Evolutionary conservation across 768 basidiomycete genomes (phyloP).

Genomic region (Mycena polygramma): DNA sequence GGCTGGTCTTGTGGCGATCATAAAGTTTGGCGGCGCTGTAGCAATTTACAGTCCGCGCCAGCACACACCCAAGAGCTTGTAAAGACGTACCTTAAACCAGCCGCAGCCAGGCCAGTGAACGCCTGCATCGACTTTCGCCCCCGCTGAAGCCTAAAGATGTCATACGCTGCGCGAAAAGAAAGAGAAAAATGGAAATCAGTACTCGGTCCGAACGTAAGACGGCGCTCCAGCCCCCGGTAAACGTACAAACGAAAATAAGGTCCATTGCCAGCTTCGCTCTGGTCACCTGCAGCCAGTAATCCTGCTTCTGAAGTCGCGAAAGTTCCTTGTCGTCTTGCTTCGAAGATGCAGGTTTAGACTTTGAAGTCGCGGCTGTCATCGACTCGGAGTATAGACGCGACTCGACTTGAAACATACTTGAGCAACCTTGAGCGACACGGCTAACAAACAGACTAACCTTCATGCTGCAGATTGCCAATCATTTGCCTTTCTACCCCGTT

Average conservation of each 20-base stretch:
- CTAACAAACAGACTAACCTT: conserved; percentile 60
- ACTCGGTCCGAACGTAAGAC: conserved; percentile 17
- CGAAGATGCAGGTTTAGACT: conserved; percentile 70
- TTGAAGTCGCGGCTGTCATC: conserved; percentile 76
- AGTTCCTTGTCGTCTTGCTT: conserved; percentile 82
- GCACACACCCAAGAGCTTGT: conserved; percentile 11
- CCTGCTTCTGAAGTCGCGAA: conserved; percentile 73
- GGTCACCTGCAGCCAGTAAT: conserved; percentile 81
- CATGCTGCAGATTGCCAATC: conserved; percentile 70
- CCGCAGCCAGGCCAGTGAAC: conserved; percentile 75
- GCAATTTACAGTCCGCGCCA: conserved; percentile 27
- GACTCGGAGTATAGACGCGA: conserved; percentile 81
- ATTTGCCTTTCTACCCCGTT: conserved; percentile 85
- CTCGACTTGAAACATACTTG: conserved; percentile 64
- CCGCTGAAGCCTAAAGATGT: conserved; percentile 78
- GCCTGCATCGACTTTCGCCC: conserved; percentile 73
- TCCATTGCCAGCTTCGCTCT: conserved; percentile 85
- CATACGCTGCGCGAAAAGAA: conserved; percentile 67
- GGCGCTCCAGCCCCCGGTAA: conserved; percentile 24
- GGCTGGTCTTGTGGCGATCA: conserved; percentile 73
- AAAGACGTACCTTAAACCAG: conserved; percentile 74
- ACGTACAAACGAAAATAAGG: conserved; percentile 87
- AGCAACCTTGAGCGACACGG: conserved; percentile 25
- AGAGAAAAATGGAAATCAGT: neutral
- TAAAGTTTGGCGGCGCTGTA: conserved; percentile 79